Evolutionary conservation across 1,284 basidiomycete species (phyloP), one percentile per base, ranked within the genome.

Genomic region (Cystobasidium sp.): DNA sequence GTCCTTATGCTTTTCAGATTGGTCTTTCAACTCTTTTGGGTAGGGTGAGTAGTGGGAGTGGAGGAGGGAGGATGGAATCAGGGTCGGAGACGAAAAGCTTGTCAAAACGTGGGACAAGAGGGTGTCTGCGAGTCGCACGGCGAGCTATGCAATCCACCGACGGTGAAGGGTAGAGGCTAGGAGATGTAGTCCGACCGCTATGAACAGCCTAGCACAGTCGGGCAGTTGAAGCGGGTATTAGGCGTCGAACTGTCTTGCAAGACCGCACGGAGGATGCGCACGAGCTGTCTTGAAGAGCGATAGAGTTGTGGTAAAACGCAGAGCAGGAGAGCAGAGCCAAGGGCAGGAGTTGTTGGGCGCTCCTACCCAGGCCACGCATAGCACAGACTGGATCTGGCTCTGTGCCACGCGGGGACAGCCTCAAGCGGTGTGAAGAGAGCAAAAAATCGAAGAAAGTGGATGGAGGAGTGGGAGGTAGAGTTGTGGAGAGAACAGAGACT

Each of bases 1-100:
- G 31, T 31, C 31, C 31, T 31, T 31, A 31, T 31, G 12, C 24
- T 22, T 22, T 56, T 31, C 39, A 31, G 53, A 56, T 24, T 1
- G 24, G 24, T 37, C 53, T 56, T 18, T 12, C 16, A 2, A 37
- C 12, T 22, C n/a, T 10, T 56, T 10, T 10, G 22, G 53, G n/a
- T 5, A 53, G 22, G n/a, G 53, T 22, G 22, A 31, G 22, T 31
- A 18, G 31, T 31, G 1, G 31, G n/a, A 12, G 37, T 59, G 18
- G 6, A 41, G 7, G 39, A 59, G 39, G 37, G 56, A 59, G 39
- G 31, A 43, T 22, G 37, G 3, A n/a, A 9, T 59, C 20, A 24
- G 56, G n/a, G 18, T 6, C 39, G 56, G 31, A 4, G 56, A 59
- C 8, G 31, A 59, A 59, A 41, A 41, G 53, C 56, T 59, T n/a